Percentiles rank a stretch among this genome's conserved stretches.
These are phyloP conservation scores for Magnaporthiopsis poae DNA, from an alignment of 2,329 filamentous ascomycete genomes.

Conservation along the genomic window DNA sequence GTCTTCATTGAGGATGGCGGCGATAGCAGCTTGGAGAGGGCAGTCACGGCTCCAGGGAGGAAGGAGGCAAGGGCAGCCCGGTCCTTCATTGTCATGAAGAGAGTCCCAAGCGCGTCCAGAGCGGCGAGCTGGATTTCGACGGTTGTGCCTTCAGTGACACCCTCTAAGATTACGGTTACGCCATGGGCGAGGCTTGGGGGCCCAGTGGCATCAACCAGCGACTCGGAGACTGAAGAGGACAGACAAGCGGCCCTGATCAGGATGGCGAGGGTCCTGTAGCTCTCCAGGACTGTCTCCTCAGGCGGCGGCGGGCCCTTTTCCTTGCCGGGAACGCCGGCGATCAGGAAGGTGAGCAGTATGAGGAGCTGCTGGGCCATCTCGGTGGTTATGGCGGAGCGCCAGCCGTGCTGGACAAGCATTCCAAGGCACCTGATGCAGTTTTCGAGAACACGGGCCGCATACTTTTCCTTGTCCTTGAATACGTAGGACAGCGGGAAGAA, in stretches of 20 bases:
- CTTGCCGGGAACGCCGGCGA: slow-evolving; percentile 60
- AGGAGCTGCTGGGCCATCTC: slow-evolving; percentile 75
- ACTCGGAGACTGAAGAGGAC: slow-evolving; percentile 22
- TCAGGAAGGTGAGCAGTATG: slow-evolving; percentile 71
- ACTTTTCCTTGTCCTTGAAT: slow-evolving; percentile 62
- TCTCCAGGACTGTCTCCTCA: slow-evolving; percentile 66
- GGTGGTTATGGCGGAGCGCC: slow-evolving; percentile 61
- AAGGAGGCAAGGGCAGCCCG: slow-evolving; percentile 72
- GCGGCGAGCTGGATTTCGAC: slow-evolving; percentile 63
- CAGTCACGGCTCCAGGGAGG: slow-evolving; percentile 77
- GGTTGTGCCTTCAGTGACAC: slow-evolving; percentile 53
- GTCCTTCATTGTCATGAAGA: slow-evolving; percentile 58
- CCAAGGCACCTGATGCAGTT: slow-evolving; percentile 64
- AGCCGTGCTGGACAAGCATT: slow-evolving; percentile 66
- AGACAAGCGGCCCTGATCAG: slow-evolving; percentile 52
- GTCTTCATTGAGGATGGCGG: slow-evolving; percentile 50
- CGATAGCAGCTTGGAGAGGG: slow-evolving; percentile 64
- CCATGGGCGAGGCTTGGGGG: slow-evolving; percentile 74
- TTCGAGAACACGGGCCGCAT: slow-evolving; percentile 66
- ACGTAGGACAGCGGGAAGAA: slow-evolving; percentile 89
- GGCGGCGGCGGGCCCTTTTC: slow-evolving; percentile 36
- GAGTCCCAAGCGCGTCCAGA: slow-evolving; percentile 49
- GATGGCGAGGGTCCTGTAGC: slow-evolving; percentile 58
- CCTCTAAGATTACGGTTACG: slow-evolving; percentile 70
- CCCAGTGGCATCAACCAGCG: slow-evolving; percentile 46